These are phyloP conservation scores for Xylaria digitata DNA, from an alignment of 2,329 filamentous ascomycete genomes.

Conservation along the genomic window DNA sequence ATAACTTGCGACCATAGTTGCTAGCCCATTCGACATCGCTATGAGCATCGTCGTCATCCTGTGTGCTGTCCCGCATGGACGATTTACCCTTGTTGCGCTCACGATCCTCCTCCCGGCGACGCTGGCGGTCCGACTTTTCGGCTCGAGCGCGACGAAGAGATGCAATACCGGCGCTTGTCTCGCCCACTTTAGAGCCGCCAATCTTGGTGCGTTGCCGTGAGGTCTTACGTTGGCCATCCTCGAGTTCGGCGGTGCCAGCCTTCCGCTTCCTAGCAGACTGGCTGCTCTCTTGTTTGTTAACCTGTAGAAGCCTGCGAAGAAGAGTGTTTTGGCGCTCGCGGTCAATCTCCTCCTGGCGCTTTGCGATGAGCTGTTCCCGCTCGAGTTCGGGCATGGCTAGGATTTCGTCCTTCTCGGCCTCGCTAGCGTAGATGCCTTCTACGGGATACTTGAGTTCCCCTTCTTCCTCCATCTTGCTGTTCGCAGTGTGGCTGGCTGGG, in stretches of 20 bases:
- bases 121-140: slow-evolving; percentile 72
- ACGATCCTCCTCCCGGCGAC: slow-evolving; percentile 71
- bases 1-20: slow-evolving; percentile 57
- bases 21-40: slow-evolving; percentile 85
- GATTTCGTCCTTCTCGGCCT: slow-evolving; percentile 80
- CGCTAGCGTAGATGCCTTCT: slow-evolving; percentile 84
- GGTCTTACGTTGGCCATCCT: slow-evolving; percentile 80
- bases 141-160: slow-evolving; percentile 69
- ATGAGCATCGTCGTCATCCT: slow-evolving; percentile 73
- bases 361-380: slow-evolving; percentile 88
- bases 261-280: slow-evolving; percentile 78
- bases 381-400: slow-evolving; percentile 90
- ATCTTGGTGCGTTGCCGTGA: slow-evolving; percentile 76
- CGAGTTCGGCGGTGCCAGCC: slow-evolving; percentile 79
- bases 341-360: slow-evolving; percentile 85
- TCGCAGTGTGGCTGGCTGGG: slow-evolving; percentile 50
- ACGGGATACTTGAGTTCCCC: slow-evolving; percentile 79
- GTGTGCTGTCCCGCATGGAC: slow-evolving; percentile 55
- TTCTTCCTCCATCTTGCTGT: slow-evolving; percentile 54
- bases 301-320: slow-evolving; percentile 79
- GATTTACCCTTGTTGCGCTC: slow-evolving; percentile 65
- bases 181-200: slow-evolving; percentile 73
- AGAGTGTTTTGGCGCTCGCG: slow-evolving; percentile 84
- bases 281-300: slow-evolving; percentile 69
- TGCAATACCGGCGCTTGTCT: slow-evolving; percentile 79